These are phyloP conservation scores for Umbellularia californica DNA, from an alignment of 164 flowering plant genomes.

Conservation along the genomic window DNA sequence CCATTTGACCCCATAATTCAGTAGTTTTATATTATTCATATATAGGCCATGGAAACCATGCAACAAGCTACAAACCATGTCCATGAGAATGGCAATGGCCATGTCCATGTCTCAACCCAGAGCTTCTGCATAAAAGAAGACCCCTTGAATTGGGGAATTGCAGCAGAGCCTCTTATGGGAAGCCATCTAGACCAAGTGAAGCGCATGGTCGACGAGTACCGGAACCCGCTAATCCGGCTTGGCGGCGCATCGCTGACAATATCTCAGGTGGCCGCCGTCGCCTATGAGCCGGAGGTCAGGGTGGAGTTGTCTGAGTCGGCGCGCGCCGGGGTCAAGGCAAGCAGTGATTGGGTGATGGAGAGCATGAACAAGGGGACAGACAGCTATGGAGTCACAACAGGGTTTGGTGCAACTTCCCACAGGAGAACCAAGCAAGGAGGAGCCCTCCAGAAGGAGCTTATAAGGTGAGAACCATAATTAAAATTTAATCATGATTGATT, in stretches of 20 bases:
- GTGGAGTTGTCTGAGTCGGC: conserved; percentile 54
- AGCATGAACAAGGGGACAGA: conserved; percentile 56
- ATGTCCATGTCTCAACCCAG: not conserved
- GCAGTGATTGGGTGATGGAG: conserved; percentile 67
- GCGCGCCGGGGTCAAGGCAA: conserved; percentile 48
- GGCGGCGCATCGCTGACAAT: conserved; percentile 46
- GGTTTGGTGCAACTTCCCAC: conserved; percentile 67
- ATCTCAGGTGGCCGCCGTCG: conserved; percentile 48
- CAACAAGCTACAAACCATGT: not conserved
- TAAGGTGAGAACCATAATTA: conserved; percentile 27
- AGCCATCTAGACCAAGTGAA: conserved; percentile 57
- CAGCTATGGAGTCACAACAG: conserved; percentile 63
- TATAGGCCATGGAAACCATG: conserved; percentile 4
- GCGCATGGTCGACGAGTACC: conserved; percentile 46
- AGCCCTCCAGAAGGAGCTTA: conserved; percentile 63
- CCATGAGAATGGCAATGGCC: conserved; percentile 18
- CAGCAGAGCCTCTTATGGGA: conserved; percentile 44
- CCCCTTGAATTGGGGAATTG: conserved; percentile 50
- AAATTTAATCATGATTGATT: not conserved
- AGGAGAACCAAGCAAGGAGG: conserved; percentile 55
- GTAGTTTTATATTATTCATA: not conserved
- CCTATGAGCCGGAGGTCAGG: conserved; percentile 13
- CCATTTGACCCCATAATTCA: not conserved
- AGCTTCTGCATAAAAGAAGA: conserved; percentile 30
- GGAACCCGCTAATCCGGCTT: conserved; percentile 37